Percentiles rank a stretch among this genome's conserved stretches.
Conservation (phyloP, 495 filamentous ascomycete genomes). For the Daldinia vernicosa region DNA sequence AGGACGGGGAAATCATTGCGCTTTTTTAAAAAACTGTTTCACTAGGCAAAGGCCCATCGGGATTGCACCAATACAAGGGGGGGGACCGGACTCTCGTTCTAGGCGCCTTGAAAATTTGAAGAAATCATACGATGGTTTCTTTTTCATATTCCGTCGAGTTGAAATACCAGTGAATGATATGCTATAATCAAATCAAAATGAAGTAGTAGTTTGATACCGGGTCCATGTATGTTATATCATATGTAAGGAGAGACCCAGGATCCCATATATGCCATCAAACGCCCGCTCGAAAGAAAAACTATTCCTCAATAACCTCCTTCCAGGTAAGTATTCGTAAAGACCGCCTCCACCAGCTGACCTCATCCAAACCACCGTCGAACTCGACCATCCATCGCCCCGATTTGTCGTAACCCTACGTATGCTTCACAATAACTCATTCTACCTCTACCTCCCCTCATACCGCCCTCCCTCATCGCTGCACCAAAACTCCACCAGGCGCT, state of each 20-base stretch:
- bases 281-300: not conserved
- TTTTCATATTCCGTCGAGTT: not conserved
- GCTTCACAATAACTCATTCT: too few species aligned
- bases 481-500: conserved; percentile 84
- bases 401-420: not conserved
- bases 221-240: not conserved
- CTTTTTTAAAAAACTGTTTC: conserved; percentile 10
- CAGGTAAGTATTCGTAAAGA: not conserved
- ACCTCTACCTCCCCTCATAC: conserved; percentile 54
- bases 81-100: conserved; percentile 17
- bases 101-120: conserved; percentile 16
- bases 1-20: conserved; percentile 28
- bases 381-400: not conserved
- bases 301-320: not conserved
- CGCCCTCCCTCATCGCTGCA: conserved; percentile 62
- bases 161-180: not conserved
- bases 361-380: not conserved
- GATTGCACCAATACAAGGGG: conserved; percentile 18
- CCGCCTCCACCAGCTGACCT: not conserved
- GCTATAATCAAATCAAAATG: not conserved
- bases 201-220: not conserved
- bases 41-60: conserved; percentile 17
- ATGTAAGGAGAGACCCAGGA: not conserved
- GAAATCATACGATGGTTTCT: conserved; percentile 8
- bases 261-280: not conserved